A percentile compares a stretch with the other conserved stretches of the same genome.
phyloP scores from a whole-genome alignment of 495 filamentous ascomycete genomes.

The Hypoxylon fuscum region DNA sequence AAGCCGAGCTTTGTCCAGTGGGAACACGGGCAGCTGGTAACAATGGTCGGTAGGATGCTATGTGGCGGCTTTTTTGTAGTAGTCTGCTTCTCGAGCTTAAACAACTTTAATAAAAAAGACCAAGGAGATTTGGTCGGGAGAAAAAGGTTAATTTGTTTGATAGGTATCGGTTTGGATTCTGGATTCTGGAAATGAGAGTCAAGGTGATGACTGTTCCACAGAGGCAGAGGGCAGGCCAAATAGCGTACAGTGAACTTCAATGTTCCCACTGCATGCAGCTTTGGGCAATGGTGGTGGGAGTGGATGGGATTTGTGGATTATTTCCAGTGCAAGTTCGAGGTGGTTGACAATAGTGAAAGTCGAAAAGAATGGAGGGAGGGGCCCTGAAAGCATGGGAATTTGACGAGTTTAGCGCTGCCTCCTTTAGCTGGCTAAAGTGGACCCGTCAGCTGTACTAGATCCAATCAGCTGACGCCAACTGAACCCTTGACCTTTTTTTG shows the following conservation, averaged over 20 bases:
- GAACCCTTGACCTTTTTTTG: conserved; percentile 24
- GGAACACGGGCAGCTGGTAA: too few species aligned
- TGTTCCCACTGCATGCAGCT: too few species aligned
- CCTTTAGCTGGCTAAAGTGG: conserved; percentile 22
- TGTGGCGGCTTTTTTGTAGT: conserved; percentile 4
- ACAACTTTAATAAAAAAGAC: neutral
- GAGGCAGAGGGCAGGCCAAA: neutral
- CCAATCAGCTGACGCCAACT: conserved; percentile 40
- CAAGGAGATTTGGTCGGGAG: neutral
- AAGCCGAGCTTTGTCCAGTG: conserved; percentile 30
- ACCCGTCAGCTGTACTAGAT: neutral
- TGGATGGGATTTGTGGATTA: conserved; percentile 15
- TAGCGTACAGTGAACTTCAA: neutral
- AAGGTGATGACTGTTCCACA: conserved; percentile 14
- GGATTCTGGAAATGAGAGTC: conserved; percentile 4
- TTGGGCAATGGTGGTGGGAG: conserved; percentile 1
- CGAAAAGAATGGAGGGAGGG: conserved; percentile 26
- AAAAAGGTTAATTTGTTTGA: conserved; percentile 19
- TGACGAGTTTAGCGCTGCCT: conserved; percentile 41
- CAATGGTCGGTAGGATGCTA: neutral
- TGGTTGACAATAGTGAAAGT: conserved; percentile 16
- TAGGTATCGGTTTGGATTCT: neutral
- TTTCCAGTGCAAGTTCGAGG: conserved; percentile 4
- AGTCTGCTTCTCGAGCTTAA: neutral
- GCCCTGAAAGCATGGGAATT: conserved; percentile 22